Percentiles rank a stretch among this genome's conserved stretches.
phyloP scores from a whole-genome alignment of 1,284 basidiomycete genomes.

The Ceratobasidium sp. region DNA sequence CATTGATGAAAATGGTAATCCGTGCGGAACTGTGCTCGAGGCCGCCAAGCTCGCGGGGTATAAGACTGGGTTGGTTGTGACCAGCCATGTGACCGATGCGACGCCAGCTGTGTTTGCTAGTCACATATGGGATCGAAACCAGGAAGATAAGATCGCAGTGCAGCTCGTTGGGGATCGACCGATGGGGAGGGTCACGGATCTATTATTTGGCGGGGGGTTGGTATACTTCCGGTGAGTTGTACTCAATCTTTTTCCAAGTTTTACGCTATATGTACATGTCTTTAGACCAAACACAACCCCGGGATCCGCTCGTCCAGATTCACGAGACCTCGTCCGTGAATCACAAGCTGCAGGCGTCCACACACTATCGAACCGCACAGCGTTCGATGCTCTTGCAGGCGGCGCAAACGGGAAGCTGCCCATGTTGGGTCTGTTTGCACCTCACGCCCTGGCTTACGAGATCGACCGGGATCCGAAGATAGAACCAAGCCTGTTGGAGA shows the following conservation, averaged over 20 bases:
- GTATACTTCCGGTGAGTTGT: constrained; percentile 53
- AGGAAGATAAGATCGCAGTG: constrained; percentile 55
- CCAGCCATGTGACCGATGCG: constrained; percentile 56
- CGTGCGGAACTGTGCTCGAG: constrained; percentile 56
- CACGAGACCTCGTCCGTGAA: constrained; percentile 53
- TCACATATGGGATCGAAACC: constrained; percentile 56
- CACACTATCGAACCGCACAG: constrained; percentile 51
- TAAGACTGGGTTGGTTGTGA: constrained; percentile 55
- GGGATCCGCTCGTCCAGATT: constrained; percentile 53
- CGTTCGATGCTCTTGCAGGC: constrained; percentile 53
- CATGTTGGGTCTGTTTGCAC: constrained; percentile 52
- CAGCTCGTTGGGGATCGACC: constrained; percentile 55
- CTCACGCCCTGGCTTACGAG: constrained; percentile 55
- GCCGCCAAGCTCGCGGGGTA: constrained; percentile 55
- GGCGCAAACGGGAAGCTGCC: constrained; percentile 49
- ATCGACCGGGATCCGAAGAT: constrained; percentile 54
- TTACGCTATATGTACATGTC: neutral
- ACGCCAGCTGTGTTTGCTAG: constrained; percentile 55
- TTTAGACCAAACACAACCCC: constrained; percentile 53
- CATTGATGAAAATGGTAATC: constrained; percentile 55
- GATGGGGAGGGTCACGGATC: constrained; percentile 54
- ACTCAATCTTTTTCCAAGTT: too few species aligned
- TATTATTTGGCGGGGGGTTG: constrained; percentile 55
- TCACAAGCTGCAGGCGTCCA: constrained; percentile 53
- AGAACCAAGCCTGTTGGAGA: constrained; percentile 55